Conservation (phyloP, 2,329 filamentous ascomycete species). For the Pseudogymnoascus verrucosus region DNA sequence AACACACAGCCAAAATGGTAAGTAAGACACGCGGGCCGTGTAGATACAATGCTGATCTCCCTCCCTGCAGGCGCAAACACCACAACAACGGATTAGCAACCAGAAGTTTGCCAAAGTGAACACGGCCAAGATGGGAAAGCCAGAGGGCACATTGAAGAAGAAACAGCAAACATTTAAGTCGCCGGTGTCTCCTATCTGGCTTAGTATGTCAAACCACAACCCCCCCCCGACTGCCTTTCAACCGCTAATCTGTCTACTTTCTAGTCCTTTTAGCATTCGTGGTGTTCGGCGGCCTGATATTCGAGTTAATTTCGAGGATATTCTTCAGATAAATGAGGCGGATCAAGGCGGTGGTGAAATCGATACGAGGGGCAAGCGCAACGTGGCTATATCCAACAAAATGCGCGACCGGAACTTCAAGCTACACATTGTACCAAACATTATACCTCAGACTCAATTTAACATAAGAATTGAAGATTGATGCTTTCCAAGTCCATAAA, state of each 20-base stretch:
- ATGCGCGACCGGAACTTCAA: background rate
- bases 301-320: constrained; percentile 30
- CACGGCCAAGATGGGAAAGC: constrained; percentile 67
- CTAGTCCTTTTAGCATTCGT: constrained; percentile 26
- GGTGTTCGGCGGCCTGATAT: constrained; percentile 29
- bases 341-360: background rate
- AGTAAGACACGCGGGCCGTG: background rate
- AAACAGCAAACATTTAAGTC: constrained; percentile 43
- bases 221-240: background rate
- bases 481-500: background rate
- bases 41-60: background rate
- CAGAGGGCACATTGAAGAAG: constrained; percentile 56
- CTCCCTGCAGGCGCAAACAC: constrained; percentile 63
- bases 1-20: constrained; percentile 18
- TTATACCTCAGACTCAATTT: background rate
- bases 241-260: constrained; percentile 9
- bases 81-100: constrained; percentile 74
- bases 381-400: constrained; percentile 8
- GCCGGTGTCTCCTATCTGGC: constrained; percentile 56
- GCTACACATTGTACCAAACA: constrained; percentile 3
- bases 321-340: constrained; percentile 22
- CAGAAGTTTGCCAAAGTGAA: constrained; percentile 69
- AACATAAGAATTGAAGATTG: background rate
- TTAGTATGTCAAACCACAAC: constrained; percentile 40
- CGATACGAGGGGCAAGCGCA: constrained; percentile 5